phyloP scores from a whole-genome alignment of 2,329 filamentous ascomycete species.

The Triangularia setosa region DNA sequence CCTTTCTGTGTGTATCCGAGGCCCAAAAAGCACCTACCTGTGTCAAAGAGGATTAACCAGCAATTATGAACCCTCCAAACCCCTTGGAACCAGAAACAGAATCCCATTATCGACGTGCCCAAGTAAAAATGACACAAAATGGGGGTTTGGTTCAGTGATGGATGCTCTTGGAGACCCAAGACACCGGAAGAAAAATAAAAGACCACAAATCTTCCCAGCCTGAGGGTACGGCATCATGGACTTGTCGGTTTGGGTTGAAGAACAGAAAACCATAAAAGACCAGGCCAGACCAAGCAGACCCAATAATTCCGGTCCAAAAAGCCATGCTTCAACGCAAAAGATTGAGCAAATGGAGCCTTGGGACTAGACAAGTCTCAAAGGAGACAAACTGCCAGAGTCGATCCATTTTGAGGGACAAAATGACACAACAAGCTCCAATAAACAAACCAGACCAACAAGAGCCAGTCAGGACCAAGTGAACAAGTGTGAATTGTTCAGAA shows the following conservation, averaged over 20 bases:
- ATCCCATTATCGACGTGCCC: neutral
- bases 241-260: neutral
- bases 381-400: neutral
- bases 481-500: neutral
- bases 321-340: neutral
- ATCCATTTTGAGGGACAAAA: neutral
- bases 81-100: neutral
- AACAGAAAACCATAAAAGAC: neutral
- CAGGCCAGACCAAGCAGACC: neutral
- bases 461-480: neutral
- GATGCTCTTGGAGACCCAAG: neutral
- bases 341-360: neutral
- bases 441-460: neutral
- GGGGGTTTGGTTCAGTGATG: neutral
- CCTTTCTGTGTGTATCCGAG: neutral
- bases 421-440: neutral
- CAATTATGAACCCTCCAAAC: neutral
- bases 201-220: neutral
- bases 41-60: neutral
- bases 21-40: neutral
- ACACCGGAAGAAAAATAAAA: neutral
- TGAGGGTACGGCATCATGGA: neutral
- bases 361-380: neutral
- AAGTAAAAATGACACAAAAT: neutral
- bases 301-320: neutral